Conservation (phyloP, 2,329 filamentous ascomycete genomes). For the Xylaria sp. region DNA sequence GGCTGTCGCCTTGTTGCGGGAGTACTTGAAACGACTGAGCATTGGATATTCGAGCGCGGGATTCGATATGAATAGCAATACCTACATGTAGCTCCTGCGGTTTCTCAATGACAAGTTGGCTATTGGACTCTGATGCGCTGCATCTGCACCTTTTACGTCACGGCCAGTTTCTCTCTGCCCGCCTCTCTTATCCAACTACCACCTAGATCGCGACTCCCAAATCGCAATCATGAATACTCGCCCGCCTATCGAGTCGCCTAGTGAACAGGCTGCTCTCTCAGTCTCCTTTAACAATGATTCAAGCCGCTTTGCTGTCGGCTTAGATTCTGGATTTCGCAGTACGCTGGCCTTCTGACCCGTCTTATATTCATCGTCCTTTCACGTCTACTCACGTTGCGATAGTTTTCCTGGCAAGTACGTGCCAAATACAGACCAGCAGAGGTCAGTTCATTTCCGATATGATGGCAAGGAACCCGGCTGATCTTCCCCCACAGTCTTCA, state of each 20-base stretch:
- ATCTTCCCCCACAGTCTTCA: slow-evolving; percentile 61
- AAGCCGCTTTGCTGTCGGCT: slow-evolving; percentile 86
- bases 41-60: slow-evolving; percentile 12
- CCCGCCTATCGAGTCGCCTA: slow-evolving; percentile 82
- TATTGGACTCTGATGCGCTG: slow-evolving; percentile 42
- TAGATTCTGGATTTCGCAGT: slow-evolving; percentile 89
- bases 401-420: slow-evolving; percentile 81
- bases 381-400: slow-evolving; percentile 46
- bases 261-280: slow-evolving; percentile 80
- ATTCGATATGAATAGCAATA: slow-evolving; percentile 27
- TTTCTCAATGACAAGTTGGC: slow-evolving; percentile 37
- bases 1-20: slow-evolving; percentile 19
- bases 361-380: slow-evolving; percentile 8
- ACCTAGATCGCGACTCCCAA: slow-evolving; percentile 21
- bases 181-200: slow-evolving; percentile 19
- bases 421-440: slow-evolving; percentile 70
- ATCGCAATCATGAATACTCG: slow-evolving; percentile 82
- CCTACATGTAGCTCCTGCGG: background rate
- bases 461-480: background rate
- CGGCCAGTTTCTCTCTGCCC: slow-evolving; percentile 31
- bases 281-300: slow-evolving; percentile 86
- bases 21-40: slow-evolving; percentile 10
- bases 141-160: slow-evolving; percentile 40
- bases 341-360: slow-evolving; percentile 50
- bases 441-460: slow-evolving; percentile 48